phyloP scores from a whole-genome alignment of 257 asterid genomes.

The Solanum medicagineum region DNA sequence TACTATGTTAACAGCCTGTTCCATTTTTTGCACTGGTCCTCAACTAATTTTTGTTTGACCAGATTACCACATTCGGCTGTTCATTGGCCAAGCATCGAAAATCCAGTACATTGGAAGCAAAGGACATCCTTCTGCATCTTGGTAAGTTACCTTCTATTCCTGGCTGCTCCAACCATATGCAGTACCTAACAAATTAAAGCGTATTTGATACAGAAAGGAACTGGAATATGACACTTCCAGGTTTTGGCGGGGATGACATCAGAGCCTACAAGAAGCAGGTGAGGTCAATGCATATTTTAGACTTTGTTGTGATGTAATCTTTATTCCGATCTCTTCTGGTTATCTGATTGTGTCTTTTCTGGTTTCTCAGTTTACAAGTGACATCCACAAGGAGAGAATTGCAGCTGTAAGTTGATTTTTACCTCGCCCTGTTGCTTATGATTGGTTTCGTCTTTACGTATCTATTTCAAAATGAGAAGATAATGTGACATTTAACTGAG shows the following conservation, averaged over 20 bases:
- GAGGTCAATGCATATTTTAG: background rate
- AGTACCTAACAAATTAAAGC: conserved; percentile 11
- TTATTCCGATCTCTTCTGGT: background rate
- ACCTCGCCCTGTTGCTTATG: background rate
- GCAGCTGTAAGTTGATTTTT: conserved; percentile 44
- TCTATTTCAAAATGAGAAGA: background rate
- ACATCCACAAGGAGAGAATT: conserved; percentile 77
- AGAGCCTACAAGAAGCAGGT: conserved; percentile 72
- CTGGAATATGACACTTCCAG: conserved; percentile 87
- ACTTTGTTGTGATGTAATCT: background rate
- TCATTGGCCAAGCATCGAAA: conserved; percentile 90
- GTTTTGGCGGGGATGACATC: conserved; percentile 89
- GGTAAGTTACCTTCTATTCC: conserved; percentile 29
- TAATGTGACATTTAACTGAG: background rate
- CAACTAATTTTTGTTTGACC: conserved; percentile 1
- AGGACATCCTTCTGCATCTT: conserved; percentile 82
- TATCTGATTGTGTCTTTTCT: background rate
- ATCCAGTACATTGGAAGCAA: conserved; percentile 77
- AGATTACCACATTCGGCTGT: conserved; percentile 82
- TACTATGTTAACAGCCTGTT: background rate
- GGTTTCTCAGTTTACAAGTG: conserved; percentile 48
- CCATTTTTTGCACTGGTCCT: background rate
- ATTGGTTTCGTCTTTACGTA: background rate
- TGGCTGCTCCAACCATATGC: background rate
- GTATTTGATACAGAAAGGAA: conserved; percentile 50